A percentile compares a stretch with the other conserved stretches of the same genome.
Evolutionary conservation across 495 filamentous ascomycete species (phyloP).

Genomic region (Alectoria sarmentosa): DNA sequence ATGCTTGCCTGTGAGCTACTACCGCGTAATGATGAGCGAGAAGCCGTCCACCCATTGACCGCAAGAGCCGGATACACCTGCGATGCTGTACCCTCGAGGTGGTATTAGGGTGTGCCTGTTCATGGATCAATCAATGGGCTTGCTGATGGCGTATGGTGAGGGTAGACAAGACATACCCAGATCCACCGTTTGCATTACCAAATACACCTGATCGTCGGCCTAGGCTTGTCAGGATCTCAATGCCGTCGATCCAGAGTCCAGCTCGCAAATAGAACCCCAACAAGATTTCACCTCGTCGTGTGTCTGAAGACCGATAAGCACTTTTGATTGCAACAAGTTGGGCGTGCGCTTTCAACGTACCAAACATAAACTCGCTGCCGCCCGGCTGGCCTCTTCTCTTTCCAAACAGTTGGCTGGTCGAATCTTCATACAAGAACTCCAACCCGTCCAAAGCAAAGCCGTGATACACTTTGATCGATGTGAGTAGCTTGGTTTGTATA

Average conservation of each 20-base stretch:
- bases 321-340: conserved; percentile 21
- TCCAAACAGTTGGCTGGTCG: conserved; percentile 81
- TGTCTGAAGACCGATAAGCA: conserved; percentile 46
- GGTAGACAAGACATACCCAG: conserved; percentile 53
- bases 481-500: conserved; percentile 65
- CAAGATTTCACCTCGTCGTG: conserved; percentile 75
- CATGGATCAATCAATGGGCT: conserved; percentile 2
- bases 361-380: conserved; percentile 70
- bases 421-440: conserved; percentile 91
- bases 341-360: conserved; percentile 37
- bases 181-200: conserved; percentile 76
- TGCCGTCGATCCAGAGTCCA: conserved; percentile 79
- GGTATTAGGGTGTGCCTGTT: conserved; percentile 80
- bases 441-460: conserved; percentile 74
- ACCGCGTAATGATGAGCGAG: conserved; percentile 73
- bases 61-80: conserved; percentile 77
- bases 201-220: conserved; percentile 79
- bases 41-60: conserved; percentile 84
- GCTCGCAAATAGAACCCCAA: conserved; percentile 81
- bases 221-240: conserved; percentile 84
- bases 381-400: conserved; percentile 68
- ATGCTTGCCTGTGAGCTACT: conserved; percentile 22
- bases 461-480: conserved; percentile 68
- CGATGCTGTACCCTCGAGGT: conserved; percentile 82
- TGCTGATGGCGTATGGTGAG: not conserved